These are phyloP conservation scores for Apiospora marii DNA, from an alignment of 2,329 filamentous ascomycete species.

Conservation along the genomic window DNA sequence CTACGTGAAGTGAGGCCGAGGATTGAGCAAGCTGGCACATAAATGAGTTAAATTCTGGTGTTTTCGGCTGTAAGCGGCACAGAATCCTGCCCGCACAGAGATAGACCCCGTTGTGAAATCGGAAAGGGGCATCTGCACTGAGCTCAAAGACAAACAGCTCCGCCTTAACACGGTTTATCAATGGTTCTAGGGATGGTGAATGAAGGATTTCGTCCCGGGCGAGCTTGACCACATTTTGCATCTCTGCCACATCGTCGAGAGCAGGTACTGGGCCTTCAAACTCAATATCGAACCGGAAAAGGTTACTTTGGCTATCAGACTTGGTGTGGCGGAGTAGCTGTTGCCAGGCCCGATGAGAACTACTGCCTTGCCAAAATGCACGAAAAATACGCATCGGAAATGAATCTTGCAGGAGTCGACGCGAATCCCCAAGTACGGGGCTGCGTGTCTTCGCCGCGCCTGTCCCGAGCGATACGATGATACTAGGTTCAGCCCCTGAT, in stretches of 20 bases:
- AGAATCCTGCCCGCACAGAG: neutral
- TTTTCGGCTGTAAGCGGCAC: neutral
- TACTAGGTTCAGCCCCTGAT: neutral
- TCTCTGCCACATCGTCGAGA: slow-evolving; percentile 24
- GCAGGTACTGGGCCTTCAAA: slow-evolving; percentile 21
- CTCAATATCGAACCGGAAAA: slow-evolving; percentile 24
- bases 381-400: slow-evolving; percentile 13
- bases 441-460: neutral
- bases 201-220: slow-evolving; percentile 18
- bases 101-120: slow-evolving; percentile 1
- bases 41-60: neutral
- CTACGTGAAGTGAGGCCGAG: slow-evolving; percentile 5
- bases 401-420: neutral
- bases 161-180: slow-evolving; percentile 10
- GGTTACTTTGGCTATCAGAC: neutral
- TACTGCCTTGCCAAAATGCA: neutral
- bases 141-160: slow-evolving; percentile 24
- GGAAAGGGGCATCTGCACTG: neutral
- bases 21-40: slow-evolving; percentile 10
- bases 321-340: slow-evolving; percentile 14
- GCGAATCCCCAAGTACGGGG: neutral
- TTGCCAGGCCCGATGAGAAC: slow-evolving; percentile 4
- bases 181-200: neutral
- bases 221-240: slow-evolving; percentile 15
- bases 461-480: slow-evolving; percentile 23